phyloP scores from a whole-genome alignment of 2,329 filamentous ascomycete genomes.

The Exserohilum turcica region DNA sequence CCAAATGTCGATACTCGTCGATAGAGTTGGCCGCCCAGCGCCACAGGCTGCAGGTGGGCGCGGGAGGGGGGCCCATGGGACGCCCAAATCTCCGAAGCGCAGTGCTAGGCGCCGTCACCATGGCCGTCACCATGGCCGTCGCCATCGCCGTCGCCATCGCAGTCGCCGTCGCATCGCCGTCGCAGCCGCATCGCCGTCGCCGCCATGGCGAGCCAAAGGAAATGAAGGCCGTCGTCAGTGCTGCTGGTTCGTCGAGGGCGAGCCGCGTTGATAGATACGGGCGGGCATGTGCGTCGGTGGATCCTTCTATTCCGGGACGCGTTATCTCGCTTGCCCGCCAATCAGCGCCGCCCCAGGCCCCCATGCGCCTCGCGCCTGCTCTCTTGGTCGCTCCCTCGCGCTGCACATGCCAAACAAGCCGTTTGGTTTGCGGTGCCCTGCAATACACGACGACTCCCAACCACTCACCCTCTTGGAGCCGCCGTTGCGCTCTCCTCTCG shows the following conservation, averaged over 20 bases:
- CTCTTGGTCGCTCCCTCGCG: constrained; percentile 2
- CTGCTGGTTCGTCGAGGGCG: background rate
- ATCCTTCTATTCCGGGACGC: constrained; percentile 15
- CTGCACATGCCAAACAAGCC: constrained; percentile 5
- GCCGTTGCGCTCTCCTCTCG: constrained; percentile 34
- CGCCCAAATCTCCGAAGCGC: background rate
- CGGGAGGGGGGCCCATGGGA: constrained; percentile 10
- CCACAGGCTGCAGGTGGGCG: constrained; percentile 11
- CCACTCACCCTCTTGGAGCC: constrained; percentile 14
- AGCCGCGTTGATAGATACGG: background rate
- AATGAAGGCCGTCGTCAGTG: too few species aligned
- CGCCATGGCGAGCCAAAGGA: too few species aligned
- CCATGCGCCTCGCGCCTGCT: background rate
- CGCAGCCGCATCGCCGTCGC: background rate
- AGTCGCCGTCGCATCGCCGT: too few species aligned
- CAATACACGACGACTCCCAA: too few species aligned
- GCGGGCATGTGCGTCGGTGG: constrained; percentile 3
- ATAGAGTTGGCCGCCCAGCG: too few species aligned
- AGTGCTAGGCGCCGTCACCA: too few species aligned
- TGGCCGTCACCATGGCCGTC: too few species aligned
- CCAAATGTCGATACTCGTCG: too few species aligned
- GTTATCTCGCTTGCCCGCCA: constrained; percentile 26
- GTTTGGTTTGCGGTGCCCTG: background rate
- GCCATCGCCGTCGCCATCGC: background rate
- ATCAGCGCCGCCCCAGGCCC: constrained; percentile 10